phyloP scores from a whole-genome alignment of 345 rosid species.

The Salix exigua region DNA sequence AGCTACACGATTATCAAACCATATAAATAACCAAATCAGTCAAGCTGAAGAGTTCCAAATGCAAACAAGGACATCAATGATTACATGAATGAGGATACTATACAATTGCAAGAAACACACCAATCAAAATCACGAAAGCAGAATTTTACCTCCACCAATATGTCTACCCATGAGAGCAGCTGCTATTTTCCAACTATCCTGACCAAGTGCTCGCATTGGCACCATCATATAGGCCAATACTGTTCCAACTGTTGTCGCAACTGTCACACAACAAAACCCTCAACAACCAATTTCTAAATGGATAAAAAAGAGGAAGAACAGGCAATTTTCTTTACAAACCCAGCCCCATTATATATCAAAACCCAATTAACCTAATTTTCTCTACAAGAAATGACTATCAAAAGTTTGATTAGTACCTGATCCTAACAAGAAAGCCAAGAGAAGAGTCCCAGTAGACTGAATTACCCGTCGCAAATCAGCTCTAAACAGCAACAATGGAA shows the following conservation, averaged over 20 bases:
- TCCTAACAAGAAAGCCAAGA: neutral
- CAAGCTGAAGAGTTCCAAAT: neutral
- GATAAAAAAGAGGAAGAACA: neutral
- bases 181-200: constrained; percentile 86
- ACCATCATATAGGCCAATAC: neutral
- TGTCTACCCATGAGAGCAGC: constrained; percentile 95
- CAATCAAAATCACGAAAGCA: neutral
- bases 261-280: constrained; percentile 29
- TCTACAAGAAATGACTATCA: constrained; percentile 7
- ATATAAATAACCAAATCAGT: neutral
- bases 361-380: neutral
- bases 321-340: neutral
- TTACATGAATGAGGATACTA: too few relatives aligned
- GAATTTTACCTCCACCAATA: constrained; percentile 63
- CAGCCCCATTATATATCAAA: neutral
- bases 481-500: constrained; percentile 55
- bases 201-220: constrained; percentile 62
- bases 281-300: constrained; percentile 27
- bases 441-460: neutral
- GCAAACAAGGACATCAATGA: too few relatives aligned
- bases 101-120: too few relatives aligned
- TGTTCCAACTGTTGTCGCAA: neutral
- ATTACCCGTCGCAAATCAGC: neutral
- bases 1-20: constrained; percentile 35
- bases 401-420: neutral